A percentile compares a stretch with the other conserved stretches of the same genome.
Conservation (phyloP, 257 asterid genomes). For the Fraxinus cuspidata region DNA sequence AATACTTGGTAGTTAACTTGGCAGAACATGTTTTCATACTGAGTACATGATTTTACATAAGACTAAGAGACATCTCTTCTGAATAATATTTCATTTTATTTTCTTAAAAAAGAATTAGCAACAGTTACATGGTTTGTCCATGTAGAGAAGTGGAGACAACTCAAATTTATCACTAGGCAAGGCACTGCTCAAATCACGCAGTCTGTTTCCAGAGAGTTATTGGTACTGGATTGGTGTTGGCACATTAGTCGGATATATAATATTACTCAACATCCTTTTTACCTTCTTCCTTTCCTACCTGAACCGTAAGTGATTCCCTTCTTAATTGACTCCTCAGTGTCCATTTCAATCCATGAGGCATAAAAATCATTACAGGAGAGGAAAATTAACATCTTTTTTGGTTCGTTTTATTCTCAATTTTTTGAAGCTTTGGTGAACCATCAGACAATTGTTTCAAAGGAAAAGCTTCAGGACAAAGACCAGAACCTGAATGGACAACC, state of each 20-base stretch:
- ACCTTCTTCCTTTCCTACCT: conserved; percentile 73
- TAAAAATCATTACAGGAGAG: conserved; percentile 7
- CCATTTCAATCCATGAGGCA: conserved; percentile 15
- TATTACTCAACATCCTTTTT: conserved; percentile 76
- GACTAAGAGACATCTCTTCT: background rate
- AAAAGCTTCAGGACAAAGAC: conserved; percentile 62
- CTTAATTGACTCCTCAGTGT: conserved; percentile 20
- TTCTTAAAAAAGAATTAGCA: conserved; percentile 19
- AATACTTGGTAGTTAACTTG: background rate
- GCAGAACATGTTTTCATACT: background rate
- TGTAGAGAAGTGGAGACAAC: conserved; percentile 63
- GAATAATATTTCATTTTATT: background rate
- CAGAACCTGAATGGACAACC: conserved; percentile 67
- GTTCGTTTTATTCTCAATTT: conserved; percentile 23
- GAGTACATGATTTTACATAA: background rate
- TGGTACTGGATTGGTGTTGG: conserved; percentile 99
- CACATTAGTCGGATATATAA: conserved; percentile 80
- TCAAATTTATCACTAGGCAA: conserved; percentile 64
- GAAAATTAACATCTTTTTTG: conserved; percentile 12
- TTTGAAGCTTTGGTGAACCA: conserved; percentile 75
- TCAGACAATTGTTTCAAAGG: conserved; percentile 81
- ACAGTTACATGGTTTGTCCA: conserved; percentile 27
- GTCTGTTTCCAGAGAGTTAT: conserved; percentile 74
- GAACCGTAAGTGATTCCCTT: conserved; percentile 62
- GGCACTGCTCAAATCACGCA: conserved; percentile 79